Percentiles rank a stretch among this genome's conserved stretches.
phyloP scores from a whole-genome alignment of 2,329 filamentous ascomycete genomes.

The Calonectria hongkongensis region DNA sequence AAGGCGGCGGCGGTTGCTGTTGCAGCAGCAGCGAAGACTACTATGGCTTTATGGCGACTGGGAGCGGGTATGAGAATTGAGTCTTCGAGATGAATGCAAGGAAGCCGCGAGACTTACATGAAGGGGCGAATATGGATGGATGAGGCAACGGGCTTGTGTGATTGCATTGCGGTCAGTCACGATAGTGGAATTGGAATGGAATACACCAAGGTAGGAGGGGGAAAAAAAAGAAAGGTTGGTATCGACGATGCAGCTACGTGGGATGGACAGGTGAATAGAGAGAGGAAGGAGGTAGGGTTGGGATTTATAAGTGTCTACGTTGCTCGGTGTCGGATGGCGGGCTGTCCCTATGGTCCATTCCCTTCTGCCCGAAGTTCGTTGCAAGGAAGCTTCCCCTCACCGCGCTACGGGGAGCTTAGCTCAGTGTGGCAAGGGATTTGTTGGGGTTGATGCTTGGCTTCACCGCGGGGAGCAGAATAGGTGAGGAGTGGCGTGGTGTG shows the following conservation, averaged over 20 bases:
- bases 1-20: constrained; percentile 55
- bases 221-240: not conserved
- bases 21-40: constrained; percentile 58
- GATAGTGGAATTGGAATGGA: not conserved
- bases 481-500: constrained; percentile 27
- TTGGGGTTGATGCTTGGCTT: constrained; percentile 22
- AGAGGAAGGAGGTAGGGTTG: not conserved
- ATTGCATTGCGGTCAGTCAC: constrained; percentile 33
- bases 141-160: constrained; percentile 40
- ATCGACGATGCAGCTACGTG: not conserved
- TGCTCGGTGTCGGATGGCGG: not conserved
- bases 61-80: constrained; percentile 25
- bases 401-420: constrained; percentile 19
- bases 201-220: not conserved
- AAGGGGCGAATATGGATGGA: constrained; percentile 47
- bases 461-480: constrained; percentile 8
- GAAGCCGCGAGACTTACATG: constrained; percentile 41
- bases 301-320: constrained; percentile 4
- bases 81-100: constrained; percentile 1
- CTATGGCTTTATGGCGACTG: constrained; percentile 63
- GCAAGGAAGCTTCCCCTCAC: constrained; percentile 30
- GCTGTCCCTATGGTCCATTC: not conserved
- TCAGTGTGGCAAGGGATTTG: constrained; percentile 22
- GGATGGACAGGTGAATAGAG: too few relatives aligned
- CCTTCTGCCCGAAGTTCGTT: constrained; percentile 32